These are phyloP conservation scores for Diaporthe caulivora DNA, from an alignment of 2,329 filamentous ascomycete genomes.

Conservation along the genomic window DNA sequence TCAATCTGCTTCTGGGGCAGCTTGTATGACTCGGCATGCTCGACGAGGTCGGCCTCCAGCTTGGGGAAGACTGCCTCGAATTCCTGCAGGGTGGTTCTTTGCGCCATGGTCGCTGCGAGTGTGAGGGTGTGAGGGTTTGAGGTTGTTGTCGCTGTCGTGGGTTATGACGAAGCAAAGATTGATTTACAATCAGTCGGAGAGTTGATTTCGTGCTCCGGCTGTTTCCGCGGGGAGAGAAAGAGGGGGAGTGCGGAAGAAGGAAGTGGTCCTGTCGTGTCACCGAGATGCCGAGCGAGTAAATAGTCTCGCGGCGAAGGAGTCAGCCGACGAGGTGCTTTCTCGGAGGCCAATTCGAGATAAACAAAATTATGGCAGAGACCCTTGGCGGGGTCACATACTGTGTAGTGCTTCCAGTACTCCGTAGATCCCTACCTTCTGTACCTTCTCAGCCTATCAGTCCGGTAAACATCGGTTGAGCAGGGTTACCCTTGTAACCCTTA, in stretches of 20 bases:
- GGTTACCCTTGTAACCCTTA: neutral
- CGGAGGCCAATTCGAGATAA: conserved; percentile 16
- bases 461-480: neutral
- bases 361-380: conserved; percentile 25
- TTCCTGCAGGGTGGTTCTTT: conserved; percentile 83
- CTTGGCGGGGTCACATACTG: conserved; percentile 9
- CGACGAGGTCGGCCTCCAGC: conserved; percentile 84
- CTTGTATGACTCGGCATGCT: conserved; percentile 84
- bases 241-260: neutral
- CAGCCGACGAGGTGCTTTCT: neutral
- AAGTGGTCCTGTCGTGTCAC: neutral
- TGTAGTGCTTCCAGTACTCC: no score
- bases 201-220: neutral
- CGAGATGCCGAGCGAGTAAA: conserved; percentile 2
- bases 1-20: conserved; percentile 83
- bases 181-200: neutral
- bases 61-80: conserved; percentile 93
- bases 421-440: no score
- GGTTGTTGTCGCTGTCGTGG: neutral
- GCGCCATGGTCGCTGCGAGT: conserved; percentile 59
- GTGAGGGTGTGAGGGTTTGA: neutral
- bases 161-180: neutral
- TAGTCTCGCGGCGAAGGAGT: neutral
- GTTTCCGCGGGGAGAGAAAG: neutral
- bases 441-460: neutral